Conservation (phyloP, 2,329 filamentous ascomycete species). For the Spiromastix sp. region DNA sequence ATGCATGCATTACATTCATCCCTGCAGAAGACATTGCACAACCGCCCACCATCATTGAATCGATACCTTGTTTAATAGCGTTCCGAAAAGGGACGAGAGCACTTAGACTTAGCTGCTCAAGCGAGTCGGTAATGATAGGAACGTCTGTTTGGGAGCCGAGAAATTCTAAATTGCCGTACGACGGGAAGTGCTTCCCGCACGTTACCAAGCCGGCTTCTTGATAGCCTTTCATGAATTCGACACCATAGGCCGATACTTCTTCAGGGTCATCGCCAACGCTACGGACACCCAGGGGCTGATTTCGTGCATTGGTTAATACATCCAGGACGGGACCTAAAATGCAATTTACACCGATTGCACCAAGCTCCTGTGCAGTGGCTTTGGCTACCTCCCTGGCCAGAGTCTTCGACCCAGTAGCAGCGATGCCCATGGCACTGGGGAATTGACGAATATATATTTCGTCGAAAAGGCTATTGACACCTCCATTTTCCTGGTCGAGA, state of each 20-base stretch:
- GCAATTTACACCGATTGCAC: conserved; percentile 88
- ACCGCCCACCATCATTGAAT: conserved; percentile 92
- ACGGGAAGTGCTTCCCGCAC: conserved; percentile 93
- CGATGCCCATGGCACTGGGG: conserved; percentile 90
- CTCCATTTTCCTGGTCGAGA: conserved; percentile 94
- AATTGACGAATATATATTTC: conserved; percentile 95
- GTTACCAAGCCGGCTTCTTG: conserved; percentile 82
- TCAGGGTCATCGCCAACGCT: conserved; percentile 89
- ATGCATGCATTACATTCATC: conserved; percentile 92
- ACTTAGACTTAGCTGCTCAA: conserved; percentile 86
- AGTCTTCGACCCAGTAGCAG: conserved; percentile 77
- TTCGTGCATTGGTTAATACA: conserved; percentile 83
- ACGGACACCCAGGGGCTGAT: conserved; percentile 81
- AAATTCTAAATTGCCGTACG: conserved; percentile 90
- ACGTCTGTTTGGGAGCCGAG: conserved; percentile 84
- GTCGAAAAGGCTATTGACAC: conserved; percentile 92
- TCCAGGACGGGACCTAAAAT: conserved; percentile 91
- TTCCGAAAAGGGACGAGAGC: conserved; percentile 87
- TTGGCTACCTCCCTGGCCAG: conserved; percentile 84
- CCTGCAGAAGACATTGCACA: conserved; percentile 86
- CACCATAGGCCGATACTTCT: conserved; percentile 85
- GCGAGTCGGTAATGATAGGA: conserved; percentile 86
- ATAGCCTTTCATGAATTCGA: conserved; percentile 84
- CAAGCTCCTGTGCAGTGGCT: conserved; percentile 84
- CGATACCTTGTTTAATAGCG: conserved; percentile 74